Evolutionary conservation across 208 protist species (phyloP), one percentile per base, ranked within the genome.

Genomic region (Leishmania lainsoni): DNA sequence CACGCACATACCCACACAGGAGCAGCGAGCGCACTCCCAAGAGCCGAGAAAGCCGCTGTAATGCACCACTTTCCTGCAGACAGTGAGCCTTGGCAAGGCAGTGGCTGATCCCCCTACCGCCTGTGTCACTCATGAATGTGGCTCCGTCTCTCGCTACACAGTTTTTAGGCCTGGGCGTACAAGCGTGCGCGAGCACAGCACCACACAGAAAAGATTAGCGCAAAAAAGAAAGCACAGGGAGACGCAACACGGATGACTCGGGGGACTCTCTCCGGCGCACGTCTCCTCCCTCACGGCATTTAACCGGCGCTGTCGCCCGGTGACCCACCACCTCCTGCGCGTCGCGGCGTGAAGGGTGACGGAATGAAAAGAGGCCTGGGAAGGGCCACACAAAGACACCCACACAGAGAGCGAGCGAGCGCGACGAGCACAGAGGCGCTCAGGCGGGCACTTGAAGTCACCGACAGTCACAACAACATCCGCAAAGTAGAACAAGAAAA

Each of bases 151-250:
- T 22, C 4, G 32, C 32, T 39, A 68, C 63, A 68, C 32, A 29
- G 32, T 9, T 79, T 83, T 51, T 63, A 80, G 51, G 66, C 20
- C 66, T 39, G 42, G 29, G 66, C 14, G 14, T 54, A 70, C 48
- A 71, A 14, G 26, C 68, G 61, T n/a, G 26, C 49, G 12, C 61
- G 56, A 48, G 17, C 61, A 48, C 61, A 52, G 14, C 59, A 51
- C 20, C 42, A 69, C 12, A 69, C 5, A 5, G 10, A 39, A 69
- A 79, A 51, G 2, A 79, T 9, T 22, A 45, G 17, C 22, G 35
- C 26, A 39, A 45, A 29, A 22, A 0, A 6, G 58, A 63, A 56
- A n/a, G 61, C 61, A 66, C 26, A 26, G 5, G 61, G 61, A 66
- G 26, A 22, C 29, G 61, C 61, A 71, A 3, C n/a, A 49, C 16